phyloP scores from a whole-genome alignment of 108 stramenopile species.

The Skeletonema potamos region DNA sequence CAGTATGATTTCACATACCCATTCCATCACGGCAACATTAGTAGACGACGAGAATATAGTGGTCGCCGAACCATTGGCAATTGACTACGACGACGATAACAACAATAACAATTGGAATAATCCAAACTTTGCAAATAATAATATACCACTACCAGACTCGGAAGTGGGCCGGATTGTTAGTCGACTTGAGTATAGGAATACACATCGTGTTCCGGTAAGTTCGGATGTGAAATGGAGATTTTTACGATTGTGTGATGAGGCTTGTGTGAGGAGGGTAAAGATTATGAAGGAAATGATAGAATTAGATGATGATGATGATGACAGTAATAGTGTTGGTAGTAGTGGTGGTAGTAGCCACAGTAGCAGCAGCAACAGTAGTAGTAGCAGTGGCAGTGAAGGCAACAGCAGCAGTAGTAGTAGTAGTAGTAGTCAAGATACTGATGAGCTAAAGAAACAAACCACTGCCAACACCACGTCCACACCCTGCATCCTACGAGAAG shows the following conservation, averaged over 20 bases:
- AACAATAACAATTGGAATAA: neutral
- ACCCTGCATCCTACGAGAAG: conserved; percentile 16
- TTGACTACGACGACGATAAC: neutral
- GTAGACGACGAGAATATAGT: neutral
- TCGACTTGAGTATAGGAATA: conserved; percentile 32
- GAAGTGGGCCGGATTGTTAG: conserved; percentile 12
- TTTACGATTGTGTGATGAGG: conserved; percentile 34
- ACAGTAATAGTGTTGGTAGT: neutral
- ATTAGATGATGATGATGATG: neutral
- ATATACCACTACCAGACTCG: neutral
- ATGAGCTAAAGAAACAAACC: neutral
- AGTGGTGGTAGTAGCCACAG: neutral
- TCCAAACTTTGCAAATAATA: too few relatives aligned
- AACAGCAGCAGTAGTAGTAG: neutral
- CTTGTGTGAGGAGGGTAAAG: conserved; percentile 4
- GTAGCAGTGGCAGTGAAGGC: neutral
- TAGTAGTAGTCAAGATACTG: neutral
- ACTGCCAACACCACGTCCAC: conserved; percentile 1
- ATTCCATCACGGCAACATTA: neutral
- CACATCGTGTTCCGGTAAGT: conserved; percentile 43
- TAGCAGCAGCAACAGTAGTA: neutral
- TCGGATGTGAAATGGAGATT: conserved; percentile 33
- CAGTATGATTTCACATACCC: neutral
- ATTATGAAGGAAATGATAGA: conserved; percentile 4
- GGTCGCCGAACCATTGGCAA: neutral